Evolutionary conservation across 225 moss, liverwort and hornwort species (phyloP), one percentile per base, ranked within the genome.

Genomic region (Antitrichia curtipendula): DNA sequence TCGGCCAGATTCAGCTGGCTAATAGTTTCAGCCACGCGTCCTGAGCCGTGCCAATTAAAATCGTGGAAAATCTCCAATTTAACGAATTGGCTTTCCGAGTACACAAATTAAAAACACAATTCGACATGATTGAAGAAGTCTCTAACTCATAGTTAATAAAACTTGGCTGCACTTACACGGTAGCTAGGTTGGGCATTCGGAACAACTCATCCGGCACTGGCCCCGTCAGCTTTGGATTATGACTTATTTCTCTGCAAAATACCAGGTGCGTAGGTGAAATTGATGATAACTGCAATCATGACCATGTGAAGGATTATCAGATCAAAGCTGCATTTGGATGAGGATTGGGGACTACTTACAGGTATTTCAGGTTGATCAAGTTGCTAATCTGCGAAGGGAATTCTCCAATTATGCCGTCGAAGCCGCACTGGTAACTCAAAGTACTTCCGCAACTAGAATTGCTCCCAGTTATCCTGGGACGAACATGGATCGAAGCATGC

Each of bases 231-330:
- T 5, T 38, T 17, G 78, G 78, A 38, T 78, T 78, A 16, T 78
- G 3, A 16, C 0, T 0, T 0, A 40, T 40, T 0, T 3, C 0
- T 78, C 78, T 78, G 52, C 78, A 78, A 25, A 78, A 40, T 5
- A 8, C 9, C 9, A 32, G 7, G 53, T 0, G 45, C 45, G 45
- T 4, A 22, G 20, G 34, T 34, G 64, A 34, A 64, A 17, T 9
- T 34, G 4, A 8, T 63, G 9, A 10, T 34, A 45, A 4, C 2
- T 75, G 31, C 52, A 75, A 21, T n/a, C n/a, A n/a, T n/a, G n/a
- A n/a, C n/a, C n/a, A n/a, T n/a, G 24, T 54, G 54, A 36, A 54
- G n/a, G 14, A 54, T 22, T 13, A 77, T 15, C 13, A n/a, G 54
- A n/a, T 77, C 14, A 7, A 8, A 54, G 22, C 14, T 54, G 15